A percentile compares a stretch with the other conserved stretches of the same genome.
These are phyloP conservation scores for Pyrrhoderma noxium DNA, from an alignment of 1,284 basidiomycete genomes.

Conservation along the genomic window DNA sequence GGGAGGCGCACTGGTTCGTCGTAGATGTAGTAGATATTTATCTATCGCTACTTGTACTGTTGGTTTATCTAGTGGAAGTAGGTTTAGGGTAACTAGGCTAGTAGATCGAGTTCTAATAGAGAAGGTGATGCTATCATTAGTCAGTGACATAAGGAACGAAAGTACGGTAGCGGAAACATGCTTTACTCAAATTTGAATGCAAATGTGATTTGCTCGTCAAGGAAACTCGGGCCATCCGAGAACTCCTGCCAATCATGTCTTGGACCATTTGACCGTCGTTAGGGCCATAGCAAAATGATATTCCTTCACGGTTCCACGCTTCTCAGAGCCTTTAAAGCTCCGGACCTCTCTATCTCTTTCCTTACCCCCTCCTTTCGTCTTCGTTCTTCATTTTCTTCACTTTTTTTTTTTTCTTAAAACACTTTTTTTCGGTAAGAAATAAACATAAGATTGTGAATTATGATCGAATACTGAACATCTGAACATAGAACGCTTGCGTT, in stretches of 20 bases:
- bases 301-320: conserved; percentile 19
- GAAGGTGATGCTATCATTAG: neutral
- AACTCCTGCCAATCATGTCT: conserved; percentile 33
- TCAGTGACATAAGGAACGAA: neutral
- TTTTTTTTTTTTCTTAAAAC: conserved; percentile 36
- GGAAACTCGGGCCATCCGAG: conserved; percentile 31
- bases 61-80: conserved; percentile 15
- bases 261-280: conserved; percentile 24
- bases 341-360: conserved; percentile 23
- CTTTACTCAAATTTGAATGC: neutral
- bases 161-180: neutral
- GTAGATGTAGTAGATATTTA: conserved; percentile 27
- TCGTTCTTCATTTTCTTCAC: conserved; percentile 25
- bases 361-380: conserved; percentile 29
- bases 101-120: too few relatives aligned
- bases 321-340: neutral
- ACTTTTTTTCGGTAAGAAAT: conserved; percentile 8
- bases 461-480: too few relatives aligned
- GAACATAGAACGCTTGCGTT: conserved; percentile 36
- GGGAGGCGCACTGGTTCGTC: conserved; percentile 42
- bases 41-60: too few relatives aligned
- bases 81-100: conserved; percentile 5
- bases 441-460: too few relatives aligned
- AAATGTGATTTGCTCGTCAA: conserved; percentile 25
- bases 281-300: conserved; percentile 9